phyloP scores from a whole-genome alignment of 108 stramenopile species.

The Nitzschia sp. region DNA sequence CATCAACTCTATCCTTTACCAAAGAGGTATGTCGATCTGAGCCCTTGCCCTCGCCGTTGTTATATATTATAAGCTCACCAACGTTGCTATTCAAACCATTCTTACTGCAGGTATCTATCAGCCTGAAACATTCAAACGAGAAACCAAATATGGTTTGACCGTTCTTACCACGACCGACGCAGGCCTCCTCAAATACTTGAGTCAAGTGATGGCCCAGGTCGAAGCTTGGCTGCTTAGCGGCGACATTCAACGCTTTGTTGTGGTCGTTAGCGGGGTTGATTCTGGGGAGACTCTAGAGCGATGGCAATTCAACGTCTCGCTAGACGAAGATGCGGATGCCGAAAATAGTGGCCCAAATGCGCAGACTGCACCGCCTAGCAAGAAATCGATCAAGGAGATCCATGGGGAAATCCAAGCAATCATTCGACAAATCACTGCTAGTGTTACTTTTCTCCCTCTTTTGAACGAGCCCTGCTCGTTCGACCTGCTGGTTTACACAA shows the following conservation, averaged over 20 bases:
- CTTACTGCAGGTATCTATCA: conserved; percentile 93
- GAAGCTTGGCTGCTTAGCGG: conserved; percentile 87
- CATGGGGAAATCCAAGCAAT: conserved; percentile 96
- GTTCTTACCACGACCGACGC: conserved; percentile 96
- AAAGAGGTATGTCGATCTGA: conserved; percentile 73
- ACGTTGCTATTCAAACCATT: not conserved
- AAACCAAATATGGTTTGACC: conserved; percentile 94
- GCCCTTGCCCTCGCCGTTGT: too few relatives aligned
- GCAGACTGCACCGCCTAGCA: conserved; percentile 1
- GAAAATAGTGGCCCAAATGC: conserved; percentile 38
- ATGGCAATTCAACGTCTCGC: conserved; percentile 97
- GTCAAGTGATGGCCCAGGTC: conserved; percentile 91
- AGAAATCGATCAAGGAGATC: conserved; percentile 92
- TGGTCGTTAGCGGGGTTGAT: conserved; percentile 96
- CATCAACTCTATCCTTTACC: conserved; percentile 99
- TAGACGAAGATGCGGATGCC: conserved; percentile 48
- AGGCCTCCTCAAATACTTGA: conserved; percentile 86
- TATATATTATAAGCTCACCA: not conserved
- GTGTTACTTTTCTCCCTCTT: conserved; percentile 95
- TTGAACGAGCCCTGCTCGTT: conserved; percentile 97
- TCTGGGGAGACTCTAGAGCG: conserved; percentile 95
- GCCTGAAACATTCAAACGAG: conserved; percentile 93
- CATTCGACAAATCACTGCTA: conserved; percentile 98
- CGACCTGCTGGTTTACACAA: conserved; percentile 95
- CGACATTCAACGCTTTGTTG: conserved; percentile 91